Evolutionary conservation across 257 asterid genomes (phyloP).

Genomic region (Nicotiana undulata): DNA sequence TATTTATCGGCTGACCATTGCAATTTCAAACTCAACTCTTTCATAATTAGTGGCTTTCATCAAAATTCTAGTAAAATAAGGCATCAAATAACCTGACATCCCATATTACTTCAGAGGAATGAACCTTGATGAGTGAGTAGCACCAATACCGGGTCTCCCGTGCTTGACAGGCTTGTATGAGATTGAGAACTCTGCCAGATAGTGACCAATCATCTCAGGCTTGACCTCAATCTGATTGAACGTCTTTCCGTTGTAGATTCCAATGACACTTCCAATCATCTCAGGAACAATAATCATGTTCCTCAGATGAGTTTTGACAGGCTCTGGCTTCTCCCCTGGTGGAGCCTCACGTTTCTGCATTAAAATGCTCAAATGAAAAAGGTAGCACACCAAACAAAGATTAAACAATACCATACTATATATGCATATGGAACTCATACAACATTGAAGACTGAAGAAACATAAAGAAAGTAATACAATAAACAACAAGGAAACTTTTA

Average conservation of each 20-base stretch:
- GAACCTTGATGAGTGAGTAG: conserved; percentile 30
- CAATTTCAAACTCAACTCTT: neutral
- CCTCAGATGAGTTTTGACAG: conserved; percentile 22
- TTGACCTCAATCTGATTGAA: conserved; percentile 27
- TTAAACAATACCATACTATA: neutral
- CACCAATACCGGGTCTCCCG: conserved; percentile 35
- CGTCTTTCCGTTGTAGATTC: conserved; percentile 28
- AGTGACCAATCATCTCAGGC: conserved; percentile 32
- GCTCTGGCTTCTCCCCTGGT: conserved; percentile 26
- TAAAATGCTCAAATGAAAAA: neutral
- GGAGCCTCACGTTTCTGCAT: conserved; percentile 23
- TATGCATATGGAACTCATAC: neutral
- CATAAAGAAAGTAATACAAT: neutral
- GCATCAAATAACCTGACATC: neutral
- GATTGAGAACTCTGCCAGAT: conserved; percentile 31
- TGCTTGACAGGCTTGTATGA: conserved; percentile 35
- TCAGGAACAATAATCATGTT: conserved; percentile 28
- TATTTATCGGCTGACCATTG: neutral
- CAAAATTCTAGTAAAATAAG: neutral
- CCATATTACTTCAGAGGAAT: conserved; percentile 1
- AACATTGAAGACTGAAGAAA: neutral
- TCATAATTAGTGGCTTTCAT: neutral
- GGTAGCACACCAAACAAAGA: neutral
- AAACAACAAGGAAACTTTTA: neutral
- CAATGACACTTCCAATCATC: conserved; percentile 26